Base-by-base conservation (phyloP, 352 stramenopile species). In the Phytopythium kandeliae region DNA sequence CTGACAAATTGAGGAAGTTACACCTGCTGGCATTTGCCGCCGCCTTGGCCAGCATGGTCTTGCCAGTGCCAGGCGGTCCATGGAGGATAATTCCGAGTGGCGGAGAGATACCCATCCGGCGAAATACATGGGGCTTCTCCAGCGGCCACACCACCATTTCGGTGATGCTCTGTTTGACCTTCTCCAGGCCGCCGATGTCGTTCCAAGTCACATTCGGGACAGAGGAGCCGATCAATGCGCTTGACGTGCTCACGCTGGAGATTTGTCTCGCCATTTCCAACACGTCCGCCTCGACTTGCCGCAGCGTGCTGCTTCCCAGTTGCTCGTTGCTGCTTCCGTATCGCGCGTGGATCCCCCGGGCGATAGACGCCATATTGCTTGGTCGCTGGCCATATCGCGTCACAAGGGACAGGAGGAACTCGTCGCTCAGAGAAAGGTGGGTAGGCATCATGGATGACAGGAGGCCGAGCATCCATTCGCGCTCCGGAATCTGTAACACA, bases 101-200 rank as follows among this genome's bases (percentile, higher is more conserved):
- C 3, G 84, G 81, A 10, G 79, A 74, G 35, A 95, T 92, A 5
- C 82, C 82, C 81, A 92, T 89, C 7, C 78, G 68, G 40, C 65
- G 55, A 59, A 92, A 95, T 16, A 95, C 73, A 0, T 92, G 59
- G 3, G 84, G 84, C 17, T 78, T 84, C 46, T 95, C 81, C 24
- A 92, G 56, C 13, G 84, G 84, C 84, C 84, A 95, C 19, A 95
- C 84, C 4, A 89, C 81, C 81, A 90, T 95, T 54, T 95, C 84
- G 24, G 85, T 55, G 21, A 95, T 55, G 7, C 55, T 78, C 55
- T 92, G 81, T 53, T 95, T 95, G 48, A 92, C 74, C 26, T 54
- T 47, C 13, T 76, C 64, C 4, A 89, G 57, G 0, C 84, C 84
- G 22, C 84, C 84, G 40, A 95, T 95, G 33, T 91, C 79, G 1